These are phyloP conservation scores for Aspergillus phoenicis DNA, from an alignment of 2,329 filamentous ascomycete species.

Conservation along the genomic window DNA sequence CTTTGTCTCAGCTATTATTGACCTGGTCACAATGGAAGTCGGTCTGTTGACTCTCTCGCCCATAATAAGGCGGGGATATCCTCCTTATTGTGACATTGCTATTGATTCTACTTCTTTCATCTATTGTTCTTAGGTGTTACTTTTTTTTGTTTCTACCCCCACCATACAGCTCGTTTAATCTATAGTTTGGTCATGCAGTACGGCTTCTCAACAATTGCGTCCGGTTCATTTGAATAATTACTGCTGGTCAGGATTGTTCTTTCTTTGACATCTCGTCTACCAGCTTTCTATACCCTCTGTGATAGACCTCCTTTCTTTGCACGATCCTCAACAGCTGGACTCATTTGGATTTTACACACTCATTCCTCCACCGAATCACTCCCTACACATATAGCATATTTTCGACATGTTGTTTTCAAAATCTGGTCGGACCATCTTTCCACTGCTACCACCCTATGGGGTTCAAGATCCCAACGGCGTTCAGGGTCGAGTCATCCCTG, in stretches of 20 bases:
- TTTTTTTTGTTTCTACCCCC: conserved; percentile 18
- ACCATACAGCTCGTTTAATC: conserved; percentile 1
- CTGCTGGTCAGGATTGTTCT: conserved; percentile 23
- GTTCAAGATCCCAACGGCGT: conserved; percentile 52
- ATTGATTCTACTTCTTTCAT: conserved; percentile 6
- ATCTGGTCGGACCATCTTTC: conserved; percentile 38
- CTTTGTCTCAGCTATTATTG: conserved; percentile 10
- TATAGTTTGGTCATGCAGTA: conserved; percentile 21
- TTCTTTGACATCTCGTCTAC: conserved; percentile 1
- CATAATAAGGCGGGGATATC: conserved; percentile 11
- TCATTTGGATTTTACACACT: not conserved
- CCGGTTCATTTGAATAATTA: conserved; percentile 8
- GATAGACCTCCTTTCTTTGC: not conserved
- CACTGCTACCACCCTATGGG: conserved; percentile 45
- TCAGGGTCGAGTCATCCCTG: conserved; percentile 57
- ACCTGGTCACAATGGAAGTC: not conserved
- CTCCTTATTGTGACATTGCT: not conserved
- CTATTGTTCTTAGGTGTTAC: conserved; percentile 21
- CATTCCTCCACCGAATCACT: not conserved
- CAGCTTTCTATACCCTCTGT: conserved; percentile 2
- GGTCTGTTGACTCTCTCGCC: not conserved
- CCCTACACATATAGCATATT: not conserved
- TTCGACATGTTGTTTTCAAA: conserved; percentile 37
- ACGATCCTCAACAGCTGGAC: not conserved
- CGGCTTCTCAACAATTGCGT: conserved; percentile 18